Base-by-base conservation (phyloP, 169 alveolate species). In the Theileria luwenshuni region DNA sequence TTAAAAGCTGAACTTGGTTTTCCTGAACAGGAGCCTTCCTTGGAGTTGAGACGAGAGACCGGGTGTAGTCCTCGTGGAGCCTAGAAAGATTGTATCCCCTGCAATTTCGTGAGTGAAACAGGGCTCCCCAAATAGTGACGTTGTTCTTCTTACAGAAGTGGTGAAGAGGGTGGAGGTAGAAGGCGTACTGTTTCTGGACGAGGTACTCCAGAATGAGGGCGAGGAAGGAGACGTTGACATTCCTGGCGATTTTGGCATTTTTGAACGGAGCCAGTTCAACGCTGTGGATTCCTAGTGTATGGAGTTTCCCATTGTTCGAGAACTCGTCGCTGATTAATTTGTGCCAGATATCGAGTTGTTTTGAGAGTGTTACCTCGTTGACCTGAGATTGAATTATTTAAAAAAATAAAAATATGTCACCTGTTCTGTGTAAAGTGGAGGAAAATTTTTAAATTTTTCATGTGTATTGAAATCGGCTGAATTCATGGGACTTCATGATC, bases 341-440 rank as follows among this genome's bases (percentile, higher is more conserved):
- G 60, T 72, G 76, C 87, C 87, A 79, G 27, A 79, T 63, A 30
- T 69, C 87, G 56, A 79, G 72, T 43, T 79, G 87, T 25, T 79
- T 79, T 32, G 79, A 64, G 32, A 79, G 68, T 41, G 71, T 60
- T 48, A 65, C 63, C 51, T 79, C 70, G 65, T 79, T 79, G 30
- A 79, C 67, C 87, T 79, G 84, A 38, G n/a, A n/a, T n/a, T n/a
- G n/a, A n/a, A n/a, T n/a, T n/a, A n/a, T n/a, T n/a, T n/a, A n/a
- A n/a, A n/a, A n/a, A n/a, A n/a, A n/a, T n/a, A n/a, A n/a, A n/a
- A n/a, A n/a, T n/a, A n/a, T n/a, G n/a, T n/a, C 21, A 81, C 89
- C 80, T 81, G 89, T 65, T 81, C 89, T 0, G 89, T 81, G 41
- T 81, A 81, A 33, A 81, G 65, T 23, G 89, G 89, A 15, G 89